Base-by-base conservation (phyloP, 495 filamentous ascomycete species). In the Xylaria castorea region DNA sequence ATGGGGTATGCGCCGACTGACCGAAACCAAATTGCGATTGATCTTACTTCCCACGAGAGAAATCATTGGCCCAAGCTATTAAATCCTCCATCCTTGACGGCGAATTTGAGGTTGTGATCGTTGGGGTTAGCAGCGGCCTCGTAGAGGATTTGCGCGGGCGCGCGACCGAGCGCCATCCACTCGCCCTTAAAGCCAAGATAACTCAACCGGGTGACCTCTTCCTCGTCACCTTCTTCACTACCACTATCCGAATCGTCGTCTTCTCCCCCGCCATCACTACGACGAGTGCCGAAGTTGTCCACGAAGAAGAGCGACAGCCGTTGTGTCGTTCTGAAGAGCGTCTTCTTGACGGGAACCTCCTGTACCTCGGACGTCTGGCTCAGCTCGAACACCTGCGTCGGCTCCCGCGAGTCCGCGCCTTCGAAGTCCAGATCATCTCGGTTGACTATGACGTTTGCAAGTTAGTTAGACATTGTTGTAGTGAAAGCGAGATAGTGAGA, bases 171-270 rank as follows among this genome's bases (percentile, higher is more conserved):
- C 76, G 90, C 89, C 89, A 94, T 93, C 83, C 93, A 97, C 77
- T 97, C 92, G 40, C 96, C 96, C 81, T 93, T 94, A 84, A 99
- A 97, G 0, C 93, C 96, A 68, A 99, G 73, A 81, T 97, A 99
- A 58, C 85, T 89, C 2, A 98, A 80, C 46, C 90, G 86, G 27
- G 93, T 95, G 66, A 92, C 88, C 68, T 97, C 92, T 70, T 93
- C 92, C 22, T 92, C 91, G 46, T 20, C 55, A 20, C 91, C 91
- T 0, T 84, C 89, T 85, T 86, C 69, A 20, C 53, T n/a, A 3
- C 22, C 53, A 32, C 27, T 32, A 14, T 34, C 44, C 8, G 48
- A 44, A 42, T 27, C 68, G 66, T 40, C 25, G 34, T 69, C 2
- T 1, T 42, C 46, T 20, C 6, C 46, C 1, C 46, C 51, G 5